Percentiles rank a stretch among this genome's conserved stretches.
These are phyloP conservation scores for Sungouiozyma ichnusensis DNA, from an alignment of 805 yeast genomes.

Conservation along the genomic window DNA sequence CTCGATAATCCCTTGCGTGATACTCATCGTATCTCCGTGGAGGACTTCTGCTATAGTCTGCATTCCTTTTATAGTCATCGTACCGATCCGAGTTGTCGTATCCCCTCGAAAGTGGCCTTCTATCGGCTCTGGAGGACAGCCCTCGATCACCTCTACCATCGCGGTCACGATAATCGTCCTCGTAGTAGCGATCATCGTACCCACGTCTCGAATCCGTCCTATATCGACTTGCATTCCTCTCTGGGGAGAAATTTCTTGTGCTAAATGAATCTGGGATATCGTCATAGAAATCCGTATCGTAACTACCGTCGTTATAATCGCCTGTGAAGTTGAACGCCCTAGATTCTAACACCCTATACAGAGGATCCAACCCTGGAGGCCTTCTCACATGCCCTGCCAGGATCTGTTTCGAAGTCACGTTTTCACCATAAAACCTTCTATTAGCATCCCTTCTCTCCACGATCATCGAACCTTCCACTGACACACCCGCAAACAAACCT, in stretches of 20 bases:
- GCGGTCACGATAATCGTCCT: constrained; percentile 18
- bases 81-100: background rate
- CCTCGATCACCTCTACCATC: constrained; percentile 12
- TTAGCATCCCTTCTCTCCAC: constrained; percentile 95
- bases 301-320: constrained; percentile 45
- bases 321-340: constrained; percentile 59
- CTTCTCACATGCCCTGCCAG: constrained; percentile 78
- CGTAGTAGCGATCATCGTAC: constrained; percentile 1
- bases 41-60: constrained; percentile 1
- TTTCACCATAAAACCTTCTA: constrained; percentile 83
- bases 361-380: constrained; percentile 80
- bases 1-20: constrained; percentile 17
- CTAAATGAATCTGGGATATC: constrained; percentile 40
- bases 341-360: constrained; percentile 76
- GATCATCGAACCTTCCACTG: constrained; percentile 94
- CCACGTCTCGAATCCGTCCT: background rate
- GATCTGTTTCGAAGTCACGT: constrained; percentile 76
- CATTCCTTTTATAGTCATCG: constrained; percentile 5
- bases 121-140: background rate
- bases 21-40: constrained; percentile 9
- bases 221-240: background rate
- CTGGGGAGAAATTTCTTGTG: constrained; percentile 6
- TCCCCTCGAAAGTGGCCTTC: constrained; percentile 5
- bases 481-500: constrained; percentile 95
- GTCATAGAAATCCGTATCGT: constrained; percentile 47